phyloP scores from a whole-genome alignment of 2,329 filamentous ascomycete species.

The Penicillium griseofulvum region DNA sequence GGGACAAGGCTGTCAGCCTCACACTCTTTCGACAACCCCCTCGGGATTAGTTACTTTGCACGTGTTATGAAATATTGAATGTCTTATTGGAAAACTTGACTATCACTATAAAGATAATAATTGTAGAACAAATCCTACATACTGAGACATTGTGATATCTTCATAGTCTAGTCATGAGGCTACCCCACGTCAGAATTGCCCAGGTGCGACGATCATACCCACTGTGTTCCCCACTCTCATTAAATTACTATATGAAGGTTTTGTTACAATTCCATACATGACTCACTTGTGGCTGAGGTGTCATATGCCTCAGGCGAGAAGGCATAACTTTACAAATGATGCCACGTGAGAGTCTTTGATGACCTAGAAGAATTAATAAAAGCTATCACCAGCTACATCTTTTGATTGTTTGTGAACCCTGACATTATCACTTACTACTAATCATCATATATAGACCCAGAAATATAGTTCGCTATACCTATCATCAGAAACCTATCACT shows the following conservation, averaged over 20 bases:
- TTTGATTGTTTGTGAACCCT: neutral
- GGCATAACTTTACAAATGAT: neutral
- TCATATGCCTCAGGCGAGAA: neutral
- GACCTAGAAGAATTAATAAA: neutral
- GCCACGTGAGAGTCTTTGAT: neutral
- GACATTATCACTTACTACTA: neutral
- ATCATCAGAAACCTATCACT: neutral
- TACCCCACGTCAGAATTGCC: too few species aligned
- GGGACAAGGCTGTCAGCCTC: neutral
- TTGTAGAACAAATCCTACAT: too few species aligned
- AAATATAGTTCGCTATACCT: neutral
- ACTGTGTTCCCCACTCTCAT: neutral
- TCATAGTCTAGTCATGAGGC: too few species aligned
- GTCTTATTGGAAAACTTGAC: neutral
- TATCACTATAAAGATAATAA: too few species aligned
- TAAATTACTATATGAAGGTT: neutral
- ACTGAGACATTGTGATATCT: neutral
- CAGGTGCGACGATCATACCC: slow-evolving; percentile 2
- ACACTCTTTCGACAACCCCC: neutral
- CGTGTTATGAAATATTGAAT: neutral
- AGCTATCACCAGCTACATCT: neutral
- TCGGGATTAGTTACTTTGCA: neutral
- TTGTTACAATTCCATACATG: slow-evolving; percentile 1
- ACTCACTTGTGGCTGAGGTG: slow-evolving; percentile 6
- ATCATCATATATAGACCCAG: neutral